Percentiles rank a stretch among this genome's conserved stretches.
phyloP scores from a whole-genome alignment of 2,329 filamentous ascomycete genomes.

The Aspergillus niger region DNA sequence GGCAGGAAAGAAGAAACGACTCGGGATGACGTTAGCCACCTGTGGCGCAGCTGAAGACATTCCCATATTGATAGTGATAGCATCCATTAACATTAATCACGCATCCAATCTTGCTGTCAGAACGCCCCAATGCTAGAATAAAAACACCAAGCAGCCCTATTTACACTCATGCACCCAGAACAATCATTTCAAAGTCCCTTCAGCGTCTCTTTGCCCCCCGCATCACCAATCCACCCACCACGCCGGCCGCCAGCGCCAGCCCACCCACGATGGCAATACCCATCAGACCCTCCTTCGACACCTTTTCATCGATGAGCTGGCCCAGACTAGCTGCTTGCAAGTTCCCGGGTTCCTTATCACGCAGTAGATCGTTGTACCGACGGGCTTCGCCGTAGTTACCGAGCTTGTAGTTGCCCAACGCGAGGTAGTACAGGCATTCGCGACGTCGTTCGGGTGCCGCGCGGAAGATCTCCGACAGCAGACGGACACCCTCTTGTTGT shows the following conservation, averaged over 20 bases:
- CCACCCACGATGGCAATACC: slow-evolving; percentile 95
- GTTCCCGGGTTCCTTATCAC: slow-evolving; percentile 90
- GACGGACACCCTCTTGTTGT: slow-evolving; percentile 89
- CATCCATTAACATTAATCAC: background rate
- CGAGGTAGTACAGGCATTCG: slow-evolving; percentile 98
- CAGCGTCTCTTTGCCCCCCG: slow-evolving; percentile 68
- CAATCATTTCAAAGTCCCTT: slow-evolving; percentile 1
- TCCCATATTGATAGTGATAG: too few species aligned
- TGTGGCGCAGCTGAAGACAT: background rate
- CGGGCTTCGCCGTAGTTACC: slow-evolving; percentile 95
- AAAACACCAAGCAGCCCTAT: slow-evolving; percentile 1
- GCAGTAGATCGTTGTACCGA: slow-evolving; percentile 87
- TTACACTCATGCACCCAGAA: slow-evolving; percentile 1
- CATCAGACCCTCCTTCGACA: slow-evolving; percentile 89
- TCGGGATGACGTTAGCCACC: slow-evolving; percentile 16
- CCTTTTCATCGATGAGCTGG: slow-evolving; percentile 90
- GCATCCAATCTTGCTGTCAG: slow-evolving; percentile 9
- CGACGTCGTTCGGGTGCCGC: slow-evolving; percentile 87
- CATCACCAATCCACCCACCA: slow-evolving; percentile 84
- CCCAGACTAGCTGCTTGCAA: slow-evolving; percentile 86
- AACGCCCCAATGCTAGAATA: background rate
- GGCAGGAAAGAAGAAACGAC: background rate
- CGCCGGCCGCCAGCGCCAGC: slow-evolving; percentile 87
- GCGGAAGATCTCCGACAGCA: slow-evolving; percentile 96
- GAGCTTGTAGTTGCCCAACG: slow-evolving; percentile 95